phyloP scores from a whole-genome alignment of 208 protist genomes.

The Trypanosoma platydactyli region DNA sequence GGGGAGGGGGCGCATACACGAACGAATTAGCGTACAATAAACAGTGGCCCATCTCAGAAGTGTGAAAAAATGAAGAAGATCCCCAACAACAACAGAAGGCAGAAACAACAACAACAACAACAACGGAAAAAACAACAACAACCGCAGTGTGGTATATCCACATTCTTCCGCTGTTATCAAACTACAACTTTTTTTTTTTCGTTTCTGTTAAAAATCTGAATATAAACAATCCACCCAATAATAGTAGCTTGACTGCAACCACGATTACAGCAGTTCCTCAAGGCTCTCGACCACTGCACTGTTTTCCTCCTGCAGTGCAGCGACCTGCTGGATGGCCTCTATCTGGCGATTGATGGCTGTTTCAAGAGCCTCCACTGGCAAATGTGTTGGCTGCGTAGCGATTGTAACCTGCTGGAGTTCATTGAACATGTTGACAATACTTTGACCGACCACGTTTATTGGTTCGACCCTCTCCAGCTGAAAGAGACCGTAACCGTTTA shows the following conservation, averaged over 20 bases:
- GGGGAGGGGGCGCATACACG: not conserved
- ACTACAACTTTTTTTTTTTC: no score
- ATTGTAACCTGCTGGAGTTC: conserved; percentile 46
- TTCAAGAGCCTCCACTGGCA: conserved; percentile 70
- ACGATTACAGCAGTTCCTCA: conserved; percentile 43
- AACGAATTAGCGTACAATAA: no score
- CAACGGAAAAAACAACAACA: no score
- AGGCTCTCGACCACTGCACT: conserved; percentile 59
- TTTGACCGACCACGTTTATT: conserved; percentile 45
- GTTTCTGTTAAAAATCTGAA: not conserved
- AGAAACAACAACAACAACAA: no score
- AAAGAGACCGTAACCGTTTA: conserved; percentile 55
- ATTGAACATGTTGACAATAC: conserved; percentile 81
- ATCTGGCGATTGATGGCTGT: conserved; percentile 79
- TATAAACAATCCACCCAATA: not conserved
- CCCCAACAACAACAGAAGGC: not conserved
- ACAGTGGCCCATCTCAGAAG: no score
- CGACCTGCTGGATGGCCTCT: conserved; percentile 62
- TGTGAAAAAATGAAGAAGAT: not conserved
- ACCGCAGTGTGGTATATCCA: no score
- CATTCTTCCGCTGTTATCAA: no score
- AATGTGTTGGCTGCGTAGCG: conserved; percentile 47
- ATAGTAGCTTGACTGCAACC: not conserved
- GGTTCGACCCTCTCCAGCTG: conserved; percentile 43
- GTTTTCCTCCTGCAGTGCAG: conserved; percentile 59